Conservation (phyloP, 129 eudicot genomes). For the Kitagawia praeruptora region DNA sequence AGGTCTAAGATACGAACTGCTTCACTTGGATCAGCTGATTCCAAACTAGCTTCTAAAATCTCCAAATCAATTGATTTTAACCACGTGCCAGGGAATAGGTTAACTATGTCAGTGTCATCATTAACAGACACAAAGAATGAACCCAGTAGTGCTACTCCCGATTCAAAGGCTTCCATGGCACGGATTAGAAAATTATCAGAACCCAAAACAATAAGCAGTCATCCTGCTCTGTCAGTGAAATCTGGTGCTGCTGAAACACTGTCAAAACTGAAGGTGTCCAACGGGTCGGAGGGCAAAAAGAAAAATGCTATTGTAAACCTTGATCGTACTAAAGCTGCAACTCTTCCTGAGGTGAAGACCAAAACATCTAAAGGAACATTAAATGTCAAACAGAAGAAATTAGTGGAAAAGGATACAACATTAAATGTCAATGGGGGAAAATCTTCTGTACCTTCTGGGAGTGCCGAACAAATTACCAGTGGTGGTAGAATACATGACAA, state of each 20-base stretch:
- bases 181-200: conserved; percentile 86
- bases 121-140: conserved; percentile 62
- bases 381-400: conserved; percentile 27
- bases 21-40: conserved; percentile 28
- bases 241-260: conserved; percentile 40
- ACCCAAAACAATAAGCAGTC: conserved; percentile 46
- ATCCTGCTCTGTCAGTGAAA: conserved; percentile 26
- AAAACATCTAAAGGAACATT: conserved; percentile 35
- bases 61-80: conserved; percentile 34
- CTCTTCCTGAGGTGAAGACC: conserved; percentile 62
- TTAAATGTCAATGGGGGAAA: conserved; percentile 27
- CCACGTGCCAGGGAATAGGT: conserved; percentile 43
- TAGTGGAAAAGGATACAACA: conserved; percentile 20
- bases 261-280: conserved; percentile 38
- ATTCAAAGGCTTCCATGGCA: conserved; percentile 65
- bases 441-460: conserved; percentile 19
- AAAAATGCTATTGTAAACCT: conserved; percentile 47
- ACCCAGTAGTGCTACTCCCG: conserved; percentile 37
- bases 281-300: conserved; percentile 56
- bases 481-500: conserved; percentile 23
- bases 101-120: conserved; percentile 44
- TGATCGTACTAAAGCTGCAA: conserved; percentile 62
- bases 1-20: conserved; percentile 67
- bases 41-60: conserved; percentile 36
- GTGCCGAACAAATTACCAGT: conserved; percentile 20